A percentile compares a stretch with the other conserved stretches of the same genome.
These are phyloP conservation scores for Alternaria triticimaculans DNA, from an alignment of 2,329 filamentous ascomycete genomes.

Conservation along the genomic window DNA sequence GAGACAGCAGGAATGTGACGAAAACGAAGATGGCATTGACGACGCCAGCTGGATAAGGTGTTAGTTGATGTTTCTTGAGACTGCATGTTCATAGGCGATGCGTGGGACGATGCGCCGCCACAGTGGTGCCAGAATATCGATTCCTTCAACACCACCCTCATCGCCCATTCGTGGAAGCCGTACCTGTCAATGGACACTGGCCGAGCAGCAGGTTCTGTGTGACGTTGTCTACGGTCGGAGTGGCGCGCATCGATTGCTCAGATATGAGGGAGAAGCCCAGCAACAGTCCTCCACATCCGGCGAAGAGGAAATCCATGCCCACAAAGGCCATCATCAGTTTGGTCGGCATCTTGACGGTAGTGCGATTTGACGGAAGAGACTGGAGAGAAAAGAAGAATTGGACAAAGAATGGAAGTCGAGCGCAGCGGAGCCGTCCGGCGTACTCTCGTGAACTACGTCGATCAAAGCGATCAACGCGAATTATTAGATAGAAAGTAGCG, in stretches of 20 bases:
- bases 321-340: conserved; percentile 62
- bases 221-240: conserved; percentile 57
- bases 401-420: conserved; percentile 43
- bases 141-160: not conserved
- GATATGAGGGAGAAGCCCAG: conserved; percentile 61
- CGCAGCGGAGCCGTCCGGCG: conserved; percentile 48
- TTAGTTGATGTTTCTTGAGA: conserved; percentile 23
- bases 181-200: conserved; percentile 62
- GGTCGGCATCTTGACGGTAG: conserved; percentile 55
- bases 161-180: conserved; percentile 26
- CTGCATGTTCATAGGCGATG: conserved; percentile 1
- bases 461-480: conserved; percentile 30
- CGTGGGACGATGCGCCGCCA: conserved; percentile 27
- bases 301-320: conserved; percentile 59
- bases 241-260: conserved; percentile 50
- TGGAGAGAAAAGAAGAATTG: conserved; percentile 3
- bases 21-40: conserved; percentile 76
- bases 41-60: conserved; percentile 63
- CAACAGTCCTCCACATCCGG: conserved; percentile 59
- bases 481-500: conserved; percentile 41
- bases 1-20: conserved; percentile 69
- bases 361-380: conserved; percentile 17
- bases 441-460: conserved; percentile 43
- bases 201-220: conserved; percentile 60
- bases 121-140: conserved; percentile 32